Evolutionary conservation across 2,329 filamentous ascomycete species (phyloP).

Genomic region (Pseudogymnoascus sp.): DNA sequence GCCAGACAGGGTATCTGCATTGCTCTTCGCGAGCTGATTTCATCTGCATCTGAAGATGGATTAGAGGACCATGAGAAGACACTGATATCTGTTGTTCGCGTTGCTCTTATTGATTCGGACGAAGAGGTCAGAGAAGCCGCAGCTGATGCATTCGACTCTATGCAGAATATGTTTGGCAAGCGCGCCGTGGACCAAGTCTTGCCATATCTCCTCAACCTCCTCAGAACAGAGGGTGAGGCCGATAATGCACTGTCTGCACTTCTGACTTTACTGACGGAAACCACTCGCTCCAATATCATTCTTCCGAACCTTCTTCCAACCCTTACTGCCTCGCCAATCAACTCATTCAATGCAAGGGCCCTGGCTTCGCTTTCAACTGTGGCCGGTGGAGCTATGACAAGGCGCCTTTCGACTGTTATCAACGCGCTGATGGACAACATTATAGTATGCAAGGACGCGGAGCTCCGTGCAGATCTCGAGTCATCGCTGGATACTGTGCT

Average conservation of each 20-base stretch:
- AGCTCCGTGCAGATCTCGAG: conserved; percentile 65
- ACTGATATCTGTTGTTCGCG: conserved; percentile 87
- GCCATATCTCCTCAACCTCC: conserved; percentile 81
- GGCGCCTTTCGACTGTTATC: conserved; percentile 80
- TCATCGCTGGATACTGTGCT: conserved; percentile 82
- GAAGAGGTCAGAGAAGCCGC: conserved; percentile 89
- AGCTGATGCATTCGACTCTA: conserved; percentile 90
- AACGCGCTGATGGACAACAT: conserved; percentile 94
- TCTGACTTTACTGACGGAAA: conserved; percentile 87
- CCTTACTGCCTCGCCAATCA: conserved; percentile 81
- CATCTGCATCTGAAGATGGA: conserved; percentile 78
- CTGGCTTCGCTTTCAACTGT: conserved; percentile 90
- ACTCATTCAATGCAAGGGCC: conserved; percentile 89
- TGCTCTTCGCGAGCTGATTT: conserved; percentile 86
- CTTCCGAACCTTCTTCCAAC: conserved; percentile 93
- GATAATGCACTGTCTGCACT: conserved; percentile 89
- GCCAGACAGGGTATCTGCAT: conserved; percentile 97
- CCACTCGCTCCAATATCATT: conserved; percentile 90
- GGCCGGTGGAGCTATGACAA: conserved; percentile 82
- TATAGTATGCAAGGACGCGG: conserved; percentile 61
- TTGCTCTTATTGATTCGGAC: conserved; percentile 83
- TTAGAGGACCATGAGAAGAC: conserved; percentile 93
- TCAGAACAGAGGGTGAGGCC: conserved; percentile 78
- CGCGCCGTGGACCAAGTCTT: conserved; percentile 91
- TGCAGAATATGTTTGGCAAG: conserved; percentile 92